Percentiles rank a stretch among this genome's conserved stretches.
phyloP scores from a whole-genome alignment of 1,139 yeast species.

The Magnusiomyces clavatus region DNA sequence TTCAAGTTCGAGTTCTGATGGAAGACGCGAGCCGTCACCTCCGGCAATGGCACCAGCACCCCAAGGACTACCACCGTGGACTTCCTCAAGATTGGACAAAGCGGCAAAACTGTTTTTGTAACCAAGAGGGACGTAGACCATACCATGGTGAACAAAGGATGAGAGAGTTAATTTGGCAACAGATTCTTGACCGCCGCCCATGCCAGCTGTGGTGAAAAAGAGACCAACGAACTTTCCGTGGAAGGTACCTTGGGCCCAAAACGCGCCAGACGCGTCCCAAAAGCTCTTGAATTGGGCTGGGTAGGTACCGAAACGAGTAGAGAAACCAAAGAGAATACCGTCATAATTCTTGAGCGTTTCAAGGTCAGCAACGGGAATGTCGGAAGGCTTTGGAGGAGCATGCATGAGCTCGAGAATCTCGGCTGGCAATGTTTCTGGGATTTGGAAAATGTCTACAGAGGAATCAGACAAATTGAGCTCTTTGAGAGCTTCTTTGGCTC shows the following conservation, averaged over 20 bases:
- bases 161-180: constrained; percentile 46
- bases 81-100: constrained; percentile 47
- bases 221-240: constrained; percentile 52
- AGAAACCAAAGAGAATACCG: constrained; percentile 56
- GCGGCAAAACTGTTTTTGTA: constrained; percentile 45
- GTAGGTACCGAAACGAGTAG: constrained; percentile 55
- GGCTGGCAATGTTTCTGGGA: constrained; percentile 49
- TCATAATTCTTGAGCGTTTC: constrained; percentile 46
- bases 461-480: constrained; percentile 44
- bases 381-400: constrained; percentile 44
- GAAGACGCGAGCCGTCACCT: constrained; percentile 58
- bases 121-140: constrained; percentile 55
- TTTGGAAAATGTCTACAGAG: constrained; percentile 49
- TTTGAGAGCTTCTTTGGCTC: constrained; percentile 34
- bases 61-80: constrained; percentile 71
- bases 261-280: constrained; percentile 54
- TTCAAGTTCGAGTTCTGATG: constrained; percentile 50
- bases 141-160: constrained; percentile 53
- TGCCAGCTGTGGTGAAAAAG: constrained; percentile 50
- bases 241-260: constrained; percentile 53
- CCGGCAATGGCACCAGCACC: constrained; percentile 63
- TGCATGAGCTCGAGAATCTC: constrained; percentile 43
- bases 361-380: constrained; percentile 40
- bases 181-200: constrained; percentile 61
- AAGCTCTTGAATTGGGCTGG: constrained; percentile 60